Percentiles rank a stretch among this genome's conserved stretches.
Conservation (phyloP, 106 monocot genomes). For the Dioscorea zingiberensis region DNA sequence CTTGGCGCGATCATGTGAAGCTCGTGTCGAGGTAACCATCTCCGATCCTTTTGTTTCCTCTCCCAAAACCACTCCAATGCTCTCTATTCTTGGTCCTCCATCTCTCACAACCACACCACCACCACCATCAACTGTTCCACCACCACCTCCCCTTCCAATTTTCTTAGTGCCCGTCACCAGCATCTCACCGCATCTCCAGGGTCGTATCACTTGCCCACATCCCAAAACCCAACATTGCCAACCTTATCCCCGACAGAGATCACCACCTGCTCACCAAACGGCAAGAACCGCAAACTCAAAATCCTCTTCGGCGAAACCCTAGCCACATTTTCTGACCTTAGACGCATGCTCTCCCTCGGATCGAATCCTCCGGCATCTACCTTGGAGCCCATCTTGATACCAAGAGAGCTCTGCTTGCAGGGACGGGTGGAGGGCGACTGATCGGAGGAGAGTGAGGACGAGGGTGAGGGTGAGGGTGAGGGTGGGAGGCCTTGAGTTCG, state of each 20-base stretch:
- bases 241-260: conserved; percentile 42
- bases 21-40: too few relatives aligned
- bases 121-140: too few relatives aligned
- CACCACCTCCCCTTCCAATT: too few relatives aligned
- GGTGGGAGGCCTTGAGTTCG: conserved; percentile 58
- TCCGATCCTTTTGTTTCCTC: too few relatives aligned
- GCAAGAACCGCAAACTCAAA: conserved; percentile 41
- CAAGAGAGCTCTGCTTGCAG: conserved; percentile 7
- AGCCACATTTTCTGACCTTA: conserved; percentile 33
- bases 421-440: background rate
- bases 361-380: conserved; percentile 1
- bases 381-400: too few relatives aligned
- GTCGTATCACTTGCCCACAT: too few relatives aligned
- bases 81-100: too few relatives aligned
- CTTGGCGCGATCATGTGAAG: too few relatives aligned
- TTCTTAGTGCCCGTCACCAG: too few relatives aligned
- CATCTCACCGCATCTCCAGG: too few relatives aligned
- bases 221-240: conserved; percentile 73
- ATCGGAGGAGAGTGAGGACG: background rate
- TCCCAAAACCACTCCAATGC: too few relatives aligned
- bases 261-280: conserved; percentile 36
- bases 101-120: too few relatives aligned
- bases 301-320: conserved; percentile 43
- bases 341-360: conserved; percentile 13
- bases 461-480: background rate